Base-by-base conservation (phyloP, 2,329 filamentous ascomycete species). In the Rosellinia necatrix region DNA sequence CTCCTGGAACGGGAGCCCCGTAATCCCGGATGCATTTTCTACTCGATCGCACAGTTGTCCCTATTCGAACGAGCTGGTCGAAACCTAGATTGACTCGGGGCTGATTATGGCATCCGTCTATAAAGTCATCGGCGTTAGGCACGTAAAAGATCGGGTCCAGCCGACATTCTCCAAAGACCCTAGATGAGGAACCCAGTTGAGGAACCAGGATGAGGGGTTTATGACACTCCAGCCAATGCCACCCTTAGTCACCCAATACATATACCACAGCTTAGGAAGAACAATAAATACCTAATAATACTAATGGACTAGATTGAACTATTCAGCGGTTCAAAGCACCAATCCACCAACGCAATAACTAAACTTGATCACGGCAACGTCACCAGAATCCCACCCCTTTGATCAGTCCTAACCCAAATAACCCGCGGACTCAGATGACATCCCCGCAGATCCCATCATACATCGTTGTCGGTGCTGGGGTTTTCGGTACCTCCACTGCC, bases 401-500 rank as follows among this genome's bases (percentile, higher is more conserved):
- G n/a, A n/a, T n/a, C n/a, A n/a, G n/a, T n/a, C n/a, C n/a, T n/a
- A n/a, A n/a, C n/a, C n/a, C n/a, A n/a, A n/a, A n/a, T n/a, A n/a
- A n/a, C n/a, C n/a, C n/a, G n/a, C n/a, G n/a, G n/a, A 43, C 34
- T 6, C 19, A 49, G 4, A 59, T 59, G 59, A 27, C 48, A 19
- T 22, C 12, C 22, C 24, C 43, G 6, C 19, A 30, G n/a, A 30
- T 32, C 49, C 6, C 43, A 5, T 78, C 76, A 12, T 81, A 79
- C 63, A 71, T 88, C 54, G 86, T 89, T 53, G 72, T 88, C 38
- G 86, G 86, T 29, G 83, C 82, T 6, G 86, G 86, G 40, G 82
- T 86, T 25, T 88, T 88, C 66, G 86, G 86, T 32, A 80, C 81
- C 30, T 86, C 83, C 19, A 87, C 85, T 0, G 86, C 86, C n/a